Percentiles rank a stretch among this genome's conserved stretches.
phyloP scores from a whole-genome alignment of 75 land plant species.

The Adiantum capillusveneris region DNA sequence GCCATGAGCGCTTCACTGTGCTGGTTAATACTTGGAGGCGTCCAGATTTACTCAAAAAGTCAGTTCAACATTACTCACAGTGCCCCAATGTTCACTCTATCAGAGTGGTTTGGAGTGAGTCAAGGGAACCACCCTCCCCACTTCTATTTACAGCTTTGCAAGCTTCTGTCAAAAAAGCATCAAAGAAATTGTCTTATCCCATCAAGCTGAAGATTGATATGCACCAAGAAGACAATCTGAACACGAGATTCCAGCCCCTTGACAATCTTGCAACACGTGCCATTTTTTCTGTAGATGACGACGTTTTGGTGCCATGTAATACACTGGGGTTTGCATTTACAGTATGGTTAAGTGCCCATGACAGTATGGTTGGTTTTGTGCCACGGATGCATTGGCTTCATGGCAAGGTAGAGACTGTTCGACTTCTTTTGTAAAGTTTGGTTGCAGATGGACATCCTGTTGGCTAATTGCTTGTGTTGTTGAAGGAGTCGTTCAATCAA shows the following conservation, averaged over 20 bases:
- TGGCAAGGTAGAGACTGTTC: constrained; percentile 30
- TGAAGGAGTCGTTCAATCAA: too few species aligned
- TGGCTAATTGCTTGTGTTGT: too few species aligned
- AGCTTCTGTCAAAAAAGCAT: constrained; percentile 18
- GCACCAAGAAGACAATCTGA: constrained; percentile 73
- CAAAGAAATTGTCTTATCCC: constrained; percentile 19
- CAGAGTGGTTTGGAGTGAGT: constrained; percentile 94
- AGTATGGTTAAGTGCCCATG: constrained; percentile 90
- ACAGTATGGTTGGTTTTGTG: constrained; percentile 99
- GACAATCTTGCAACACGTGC: constrained; percentile 62
- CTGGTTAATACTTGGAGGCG: constrained; percentile 96
- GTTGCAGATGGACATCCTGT: too few species aligned
- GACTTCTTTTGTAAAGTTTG: too few species aligned
- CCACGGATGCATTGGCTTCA: constrained; percentile 90
- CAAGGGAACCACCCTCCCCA: constrained; percentile 53
- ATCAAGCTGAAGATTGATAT: constrained; percentile 62
- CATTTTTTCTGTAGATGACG: constrained; percentile 94
- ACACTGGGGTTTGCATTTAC: constrained; percentile 67
- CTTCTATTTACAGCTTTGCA: constrained; percentile 28
- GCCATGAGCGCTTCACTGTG: constrained; percentile 50
- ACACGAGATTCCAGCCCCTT: constrained; percentile 87
- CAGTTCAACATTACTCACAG: constrained; percentile 77
- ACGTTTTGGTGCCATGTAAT: constrained; percentile 85
- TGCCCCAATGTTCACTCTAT: constrained; percentile 74
- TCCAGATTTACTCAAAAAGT: constrained; percentile 67